These are phyloP conservation scores for Debaryomyces udenii DNA, from an alignment of 1,139 yeast genomes.

Conservation along the genomic window DNA sequence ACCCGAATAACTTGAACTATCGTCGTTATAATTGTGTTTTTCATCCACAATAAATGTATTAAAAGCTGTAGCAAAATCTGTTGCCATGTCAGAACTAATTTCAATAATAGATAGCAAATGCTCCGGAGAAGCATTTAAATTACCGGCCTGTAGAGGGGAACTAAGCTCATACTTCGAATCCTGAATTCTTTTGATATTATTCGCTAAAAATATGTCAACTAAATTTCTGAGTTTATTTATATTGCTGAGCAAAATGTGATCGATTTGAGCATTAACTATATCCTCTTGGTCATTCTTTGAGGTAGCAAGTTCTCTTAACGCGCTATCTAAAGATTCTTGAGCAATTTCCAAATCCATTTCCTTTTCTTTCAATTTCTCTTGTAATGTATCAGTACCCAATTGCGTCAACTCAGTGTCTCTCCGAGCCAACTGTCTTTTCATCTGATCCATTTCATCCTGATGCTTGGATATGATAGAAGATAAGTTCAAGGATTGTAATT, in stretches of 20 bases:
- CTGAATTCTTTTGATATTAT: slow-evolving; percentile 74
- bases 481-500: slow-evolving; percentile 68
- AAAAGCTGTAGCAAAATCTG: slow-evolving; percentile 81
- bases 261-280: slow-evolving; percentile 62
- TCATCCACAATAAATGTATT: slow-evolving; percentile 81
- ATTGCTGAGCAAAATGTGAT: slow-evolving; percentile 53
- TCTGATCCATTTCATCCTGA: slow-evolving; percentile 53
- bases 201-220: slow-evolving; percentile 71
- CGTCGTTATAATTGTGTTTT: slow-evolving; percentile 55
- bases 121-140: slow-evolving; percentile 75
- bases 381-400: slow-evolving; percentile 35
- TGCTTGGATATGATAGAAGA: slow-evolving; percentile 65
- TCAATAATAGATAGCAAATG: slow-evolving; percentile 72
- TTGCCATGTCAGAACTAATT: slow-evolving; percentile 69
- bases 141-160: slow-evolving; percentile 84
- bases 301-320: slow-evolving; percentile 61
- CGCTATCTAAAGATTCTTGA: slow-evolving; percentile 78
- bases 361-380: slow-evolving; percentile 59
- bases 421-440: slow-evolving; percentile 40
- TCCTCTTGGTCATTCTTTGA: slow-evolving; percentile 58
- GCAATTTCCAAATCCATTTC: slow-evolving; percentile 81
- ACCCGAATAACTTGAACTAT: slow-evolving; percentile 56
- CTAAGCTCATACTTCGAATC: slow-evolving; percentile 72
- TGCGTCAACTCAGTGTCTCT: slow-evolving; percentile 26
- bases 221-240: slow-evolving; percentile 55